phyloP scores from a whole-genome alignment of 108 stramenopile genomes.

The Aurantiochytrium sp. region DNA sequence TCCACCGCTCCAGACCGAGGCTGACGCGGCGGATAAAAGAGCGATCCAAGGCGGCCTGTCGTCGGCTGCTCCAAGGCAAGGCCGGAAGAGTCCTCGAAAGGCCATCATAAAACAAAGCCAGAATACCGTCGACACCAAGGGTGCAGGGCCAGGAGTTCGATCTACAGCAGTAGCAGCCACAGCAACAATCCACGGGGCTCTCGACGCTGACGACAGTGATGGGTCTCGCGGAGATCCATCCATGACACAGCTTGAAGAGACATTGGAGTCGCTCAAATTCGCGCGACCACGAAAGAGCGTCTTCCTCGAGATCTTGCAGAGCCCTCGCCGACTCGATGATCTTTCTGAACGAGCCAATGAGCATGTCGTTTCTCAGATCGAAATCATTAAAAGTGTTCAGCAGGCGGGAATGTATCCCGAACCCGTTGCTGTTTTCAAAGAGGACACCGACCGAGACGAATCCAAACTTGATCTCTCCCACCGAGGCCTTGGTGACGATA shows the following conservation, averaged over 20 bases:
- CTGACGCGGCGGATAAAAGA: background rate
- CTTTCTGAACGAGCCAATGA: background rate
- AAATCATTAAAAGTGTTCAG: background rate
- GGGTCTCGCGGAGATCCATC: no score
- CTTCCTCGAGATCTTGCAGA: background rate
- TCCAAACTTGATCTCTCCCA: background rate
- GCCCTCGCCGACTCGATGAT: background rate
- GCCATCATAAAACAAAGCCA: no score
- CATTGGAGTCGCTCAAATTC: background rate
- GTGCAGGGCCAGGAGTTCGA: background rate
- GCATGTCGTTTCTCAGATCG: background rate
- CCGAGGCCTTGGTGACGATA: background rate
- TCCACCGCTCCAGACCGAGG: background rate
- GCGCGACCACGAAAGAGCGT: background rate
- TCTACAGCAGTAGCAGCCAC: background rate
- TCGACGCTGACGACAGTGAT: background rate
- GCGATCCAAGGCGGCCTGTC: background rate
- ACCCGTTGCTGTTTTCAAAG: background rate
- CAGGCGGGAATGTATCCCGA: background rate
- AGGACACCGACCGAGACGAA: background rate
- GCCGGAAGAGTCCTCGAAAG: no score
- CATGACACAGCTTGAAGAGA: background rate
- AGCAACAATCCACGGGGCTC: background rate
- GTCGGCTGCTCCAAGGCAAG: no score
- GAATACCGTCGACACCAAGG: no score